phyloP scores from a whole-genome alignment of 768 basidiomycete species.

The Neoboletus magnificus region DNA sequence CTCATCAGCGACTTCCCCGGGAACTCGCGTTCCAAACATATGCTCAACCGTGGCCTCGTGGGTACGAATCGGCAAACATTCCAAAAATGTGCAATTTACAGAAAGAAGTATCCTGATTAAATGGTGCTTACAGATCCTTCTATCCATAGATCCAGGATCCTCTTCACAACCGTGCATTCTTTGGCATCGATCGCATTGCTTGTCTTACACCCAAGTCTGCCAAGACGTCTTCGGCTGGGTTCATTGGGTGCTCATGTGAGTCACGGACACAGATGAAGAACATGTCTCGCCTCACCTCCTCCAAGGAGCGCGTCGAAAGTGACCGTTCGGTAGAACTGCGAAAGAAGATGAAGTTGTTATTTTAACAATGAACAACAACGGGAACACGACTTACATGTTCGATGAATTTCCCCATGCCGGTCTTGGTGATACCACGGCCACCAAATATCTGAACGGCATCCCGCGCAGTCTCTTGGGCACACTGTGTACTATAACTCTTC shows the following conservation, averaged over 20 bases:
- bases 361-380: background rate
- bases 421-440: slow-evolving; percentile 78
- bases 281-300: slow-evolving; percentile 42
- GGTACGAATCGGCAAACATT: background rate
- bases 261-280: background rate
- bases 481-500: slow-evolving; percentile 74
- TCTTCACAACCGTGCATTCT: slow-evolving; percentile 54
- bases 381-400: slow-evolving; percentile 44
- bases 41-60: background rate
- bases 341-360: slow-evolving; percentile 11
- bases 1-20: background rate
- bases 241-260: background rate
- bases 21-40: background rate
- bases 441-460: slow-evolving; percentile 83
- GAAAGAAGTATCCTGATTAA: background rate
- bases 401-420: slow-evolving; percentile 62
- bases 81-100: background rate
- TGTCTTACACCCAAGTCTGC: slow-evolving; percentile 80
- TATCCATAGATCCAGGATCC: background rate
- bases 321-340: slow-evolving; percentile 30
- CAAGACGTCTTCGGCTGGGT: slow-evolving; percentile 66
- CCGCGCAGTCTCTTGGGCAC: slow-evolving; percentile 74
- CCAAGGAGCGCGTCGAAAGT: slow-evolving; percentile 55
- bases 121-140: background rate
- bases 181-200: slow-evolving; percentile 73